Evolutionary conservation across 495 filamentous ascomycete species (phyloP).

Genomic region (Apodospora peruviana): DNA sequence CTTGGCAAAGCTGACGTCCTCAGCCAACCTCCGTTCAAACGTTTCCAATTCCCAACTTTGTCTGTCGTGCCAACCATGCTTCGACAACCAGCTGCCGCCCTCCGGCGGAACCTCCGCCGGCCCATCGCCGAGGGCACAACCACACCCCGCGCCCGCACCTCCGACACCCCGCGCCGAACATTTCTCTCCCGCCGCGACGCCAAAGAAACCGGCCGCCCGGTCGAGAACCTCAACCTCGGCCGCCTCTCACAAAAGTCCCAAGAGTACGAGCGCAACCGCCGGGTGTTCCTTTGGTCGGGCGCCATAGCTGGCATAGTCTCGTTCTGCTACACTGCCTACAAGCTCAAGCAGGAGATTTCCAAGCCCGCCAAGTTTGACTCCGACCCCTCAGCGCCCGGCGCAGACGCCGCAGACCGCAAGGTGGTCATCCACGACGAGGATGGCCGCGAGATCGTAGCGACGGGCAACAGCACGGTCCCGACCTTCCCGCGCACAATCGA

Average conservation of each 20-base stretch:
- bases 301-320: conserved; percentile 41
- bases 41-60: too few relatives aligned
- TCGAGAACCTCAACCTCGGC: conserved; percentile 42
- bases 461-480: conserved; percentile 78
- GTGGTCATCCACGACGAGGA: conserved; percentile 48
- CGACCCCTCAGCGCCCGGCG: conserved; percentile 32
- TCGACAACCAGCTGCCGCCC: conserved; percentile 15
- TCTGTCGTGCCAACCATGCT: conserved; percentile 22
- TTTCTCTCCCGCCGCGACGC: conserved; percentile 23
- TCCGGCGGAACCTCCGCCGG: conserved; percentile 18
- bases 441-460: conserved; percentile 64
- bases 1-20: too few relatives aligned
- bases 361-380: conserved; percentile 41
- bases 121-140: conserved; percentile 1
- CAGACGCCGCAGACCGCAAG: conserved; percentile 44
- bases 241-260: conserved; percentile 32
- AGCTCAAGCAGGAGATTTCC: conserved; percentile 29
- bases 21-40: too few relatives aligned
- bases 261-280: conserved; percentile 41
- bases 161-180: conserved; percentile 24
- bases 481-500: conserved; percentile 70
- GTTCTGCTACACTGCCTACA: conserved; percentile 40
- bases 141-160: neutral
- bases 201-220: conserved; percentile 17
- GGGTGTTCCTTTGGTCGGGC: conserved; percentile 42